A percentile compares a stretch with the other conserved stretches of the same genome.
phyloP scores from a whole-genome alignment of 2,329 filamentous ascomycete genomes.

The Sphaerulina populicola region DNA sequence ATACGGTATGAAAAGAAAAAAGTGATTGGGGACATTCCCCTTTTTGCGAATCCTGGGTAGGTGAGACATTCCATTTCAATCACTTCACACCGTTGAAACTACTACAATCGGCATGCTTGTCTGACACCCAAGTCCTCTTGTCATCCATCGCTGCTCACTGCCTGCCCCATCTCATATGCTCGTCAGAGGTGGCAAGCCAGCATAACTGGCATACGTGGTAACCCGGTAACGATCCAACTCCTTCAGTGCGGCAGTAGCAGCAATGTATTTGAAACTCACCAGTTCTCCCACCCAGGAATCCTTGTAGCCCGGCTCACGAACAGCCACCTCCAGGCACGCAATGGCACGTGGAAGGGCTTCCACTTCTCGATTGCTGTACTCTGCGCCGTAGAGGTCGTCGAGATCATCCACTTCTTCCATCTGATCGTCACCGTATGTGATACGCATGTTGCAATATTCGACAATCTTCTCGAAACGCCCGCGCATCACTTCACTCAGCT shows the following conservation, averaged over 20 bases:
- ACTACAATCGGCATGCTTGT: too few relatives aligned
- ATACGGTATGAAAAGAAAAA: too few relatives aligned
- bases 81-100: neutral
- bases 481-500: constrained; percentile 33
- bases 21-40: too few relatives aligned
- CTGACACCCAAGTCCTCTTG: neutral
- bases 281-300: constrained; percentile 33
- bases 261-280: constrained; percentile 48
- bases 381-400: constrained; percentile 22
- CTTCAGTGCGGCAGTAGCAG: constrained; percentile 44
- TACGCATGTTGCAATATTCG: constrained; percentile 37
- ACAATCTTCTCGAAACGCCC: constrained; percentile 39
- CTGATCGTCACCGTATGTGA: constrained; percentile 36
- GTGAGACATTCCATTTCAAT: too few relatives aligned
- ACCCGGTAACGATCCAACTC: constrained; percentile 38
- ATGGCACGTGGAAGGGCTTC: constrained; percentile 44
- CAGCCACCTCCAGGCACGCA: constrained; percentile 42
- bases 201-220: constrained; percentile 16
- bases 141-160: neutral
- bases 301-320: constrained; percentile 31
- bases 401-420: constrained; percentile 20
- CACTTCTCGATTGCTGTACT: constrained; percentile 28
- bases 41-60: too few relatives aligned
- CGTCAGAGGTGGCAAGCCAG: constrained; percentile 1
- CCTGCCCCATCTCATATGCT: neutral